Evolutionary conservation across 1,139 yeast species (phyloP).

Genomic region (Nakaseomyces glabratus): DNA sequence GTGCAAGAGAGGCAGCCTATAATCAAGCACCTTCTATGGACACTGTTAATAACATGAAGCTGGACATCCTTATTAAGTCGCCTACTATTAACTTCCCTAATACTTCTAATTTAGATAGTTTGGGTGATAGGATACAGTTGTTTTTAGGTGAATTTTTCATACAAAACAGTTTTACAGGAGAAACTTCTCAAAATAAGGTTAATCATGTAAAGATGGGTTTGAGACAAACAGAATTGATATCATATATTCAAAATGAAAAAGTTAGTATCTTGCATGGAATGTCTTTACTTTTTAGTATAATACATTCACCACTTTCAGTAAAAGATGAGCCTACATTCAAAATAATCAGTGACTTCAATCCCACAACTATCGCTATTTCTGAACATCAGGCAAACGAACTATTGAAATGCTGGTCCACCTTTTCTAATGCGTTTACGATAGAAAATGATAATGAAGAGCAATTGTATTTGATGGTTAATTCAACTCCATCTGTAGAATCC

Average conservation of each 20-base stretch:
- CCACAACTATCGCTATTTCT: slow-evolving; percentile 58
- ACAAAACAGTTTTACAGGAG: slow-evolving; percentile 45
- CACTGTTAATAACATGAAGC: slow-evolving; percentile 45
- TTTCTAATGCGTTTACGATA: slow-evolving; percentile 49
- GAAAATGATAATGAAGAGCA: slow-evolving; percentile 15
- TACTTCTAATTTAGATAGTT: slow-evolving; percentile 35
- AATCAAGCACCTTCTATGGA: slow-evolving; percentile 39
- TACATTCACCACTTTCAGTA: slow-evolving; percentile 41
- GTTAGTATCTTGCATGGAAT: slow-evolving; percentile 62
- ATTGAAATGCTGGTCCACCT: slow-evolving; percentile 44
- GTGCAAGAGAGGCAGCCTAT: slow-evolving; percentile 79
- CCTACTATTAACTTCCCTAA: slow-evolving; percentile 80
- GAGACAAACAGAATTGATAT: slow-evolving; percentile 56
- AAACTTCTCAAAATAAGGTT: slow-evolving; percentile 30
- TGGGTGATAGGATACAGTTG: slow-evolving; percentile 56
- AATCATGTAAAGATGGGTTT: slow-evolving; percentile 60
- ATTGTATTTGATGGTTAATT: neutral
- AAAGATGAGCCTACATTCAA: slow-evolving; percentile 43
- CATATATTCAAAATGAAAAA: slow-evolving; percentile 44
- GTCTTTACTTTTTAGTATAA: slow-evolving; percentile 55
- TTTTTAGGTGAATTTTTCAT: slow-evolving; percentile 80
- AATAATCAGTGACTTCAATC: slow-evolving; percentile 55
- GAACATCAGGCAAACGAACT: slow-evolving; percentile 67
- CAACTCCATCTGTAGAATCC: neutral
- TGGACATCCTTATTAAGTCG: slow-evolving; percentile 65